Percentiles rank a stretch among this genome's conserved stretches.
Evolutionary conservation across 257 asterid species (phyloP).

Genomic region (Przewalskia tangutica): DNA sequence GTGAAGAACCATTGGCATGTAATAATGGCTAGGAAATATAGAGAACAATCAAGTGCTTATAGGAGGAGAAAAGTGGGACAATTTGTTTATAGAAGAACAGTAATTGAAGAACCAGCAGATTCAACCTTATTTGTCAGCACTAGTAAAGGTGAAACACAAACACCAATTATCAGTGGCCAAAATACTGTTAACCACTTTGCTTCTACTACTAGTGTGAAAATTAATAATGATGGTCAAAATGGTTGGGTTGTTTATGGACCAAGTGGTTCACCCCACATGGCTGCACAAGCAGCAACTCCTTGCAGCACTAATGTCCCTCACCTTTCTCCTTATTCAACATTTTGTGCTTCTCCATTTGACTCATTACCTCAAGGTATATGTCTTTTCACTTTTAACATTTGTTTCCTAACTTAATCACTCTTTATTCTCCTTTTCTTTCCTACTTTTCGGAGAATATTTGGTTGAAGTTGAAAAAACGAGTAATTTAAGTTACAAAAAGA

Average conservation of each 20-base stretch:
- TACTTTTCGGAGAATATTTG: background rate
- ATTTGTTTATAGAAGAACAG: slow-evolving; percentile 28
- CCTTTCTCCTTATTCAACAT: slow-evolving; percentile 14
- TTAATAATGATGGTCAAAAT: slow-evolving; percentile 4
- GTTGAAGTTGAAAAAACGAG: background rate
- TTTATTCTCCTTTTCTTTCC: background rate
- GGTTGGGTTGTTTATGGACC: slow-evolving; percentile 22
- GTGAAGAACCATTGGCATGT: slow-evolving; percentile 96
- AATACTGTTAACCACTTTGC: slow-evolving; percentile 1
- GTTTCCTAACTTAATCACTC: background rate
- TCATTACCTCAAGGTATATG: slow-evolving; percentile 34
- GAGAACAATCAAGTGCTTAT: slow-evolving; percentile 68
- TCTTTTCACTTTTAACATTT: background rate
- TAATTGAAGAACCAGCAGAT: slow-evolving; percentile 15
- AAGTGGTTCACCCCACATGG: slow-evolving; percentile 16
- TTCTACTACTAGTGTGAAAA: background rate
- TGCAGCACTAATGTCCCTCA: slow-evolving; percentile 3
- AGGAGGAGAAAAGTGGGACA: slow-evolving; percentile 67
- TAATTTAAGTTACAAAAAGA: background rate
- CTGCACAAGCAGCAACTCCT: slow-evolving; percentile 8
- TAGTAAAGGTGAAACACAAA: background rate
- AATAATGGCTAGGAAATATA: slow-evolving; percentile 73
- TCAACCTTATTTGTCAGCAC: background rate
- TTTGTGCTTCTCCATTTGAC: slow-evolving; percentile 29
- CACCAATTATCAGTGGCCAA: slow-evolving; percentile 2